phyloP scores from a whole-genome alignment of 2,329 filamentous ascomycete genomes.

The Diaporthe sp. region DNA sequence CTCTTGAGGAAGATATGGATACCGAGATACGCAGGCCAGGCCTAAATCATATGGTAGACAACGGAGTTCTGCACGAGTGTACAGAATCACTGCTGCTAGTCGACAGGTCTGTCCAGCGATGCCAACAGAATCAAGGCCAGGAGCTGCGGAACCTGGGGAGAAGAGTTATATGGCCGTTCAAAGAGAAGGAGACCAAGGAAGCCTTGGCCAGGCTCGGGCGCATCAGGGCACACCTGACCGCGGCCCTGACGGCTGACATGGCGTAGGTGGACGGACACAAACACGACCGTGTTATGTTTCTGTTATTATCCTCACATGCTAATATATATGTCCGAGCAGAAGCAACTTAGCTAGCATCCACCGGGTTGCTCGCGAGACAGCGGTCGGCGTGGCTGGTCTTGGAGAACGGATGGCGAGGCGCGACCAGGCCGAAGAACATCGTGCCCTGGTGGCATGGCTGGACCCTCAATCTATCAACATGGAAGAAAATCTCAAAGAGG shows the following conservation, averaged over 20 bases:
- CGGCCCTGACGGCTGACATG: background rate
- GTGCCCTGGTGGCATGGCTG: background rate
- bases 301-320: background rate
- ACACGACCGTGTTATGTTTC: background rate
- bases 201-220: background rate
- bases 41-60: background rate
- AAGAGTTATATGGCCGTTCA: conserved; percentile 6
- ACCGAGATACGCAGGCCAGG: background rate
- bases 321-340: background rate
- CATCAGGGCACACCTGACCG: conserved; percentile 1
- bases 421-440: background rate
- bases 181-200: conserved; percentile 11
- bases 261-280: background rate
- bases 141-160: background rate
- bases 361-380: background rate
- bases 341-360: background rate
- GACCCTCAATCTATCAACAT: background rate
- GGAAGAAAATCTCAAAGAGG: background rate
- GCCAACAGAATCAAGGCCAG: conserved; percentile 1
- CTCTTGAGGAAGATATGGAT: background rate
- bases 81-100: background rate
- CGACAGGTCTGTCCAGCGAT: background rate
- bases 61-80: background rate
- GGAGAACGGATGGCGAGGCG: background rate
- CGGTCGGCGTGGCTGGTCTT: background rate